Percentiles rank a stretch among this genome's conserved stretches.
Conservation (phyloP, 768 basidiomycete genomes). For the Termitomyces sp. region DNA sequence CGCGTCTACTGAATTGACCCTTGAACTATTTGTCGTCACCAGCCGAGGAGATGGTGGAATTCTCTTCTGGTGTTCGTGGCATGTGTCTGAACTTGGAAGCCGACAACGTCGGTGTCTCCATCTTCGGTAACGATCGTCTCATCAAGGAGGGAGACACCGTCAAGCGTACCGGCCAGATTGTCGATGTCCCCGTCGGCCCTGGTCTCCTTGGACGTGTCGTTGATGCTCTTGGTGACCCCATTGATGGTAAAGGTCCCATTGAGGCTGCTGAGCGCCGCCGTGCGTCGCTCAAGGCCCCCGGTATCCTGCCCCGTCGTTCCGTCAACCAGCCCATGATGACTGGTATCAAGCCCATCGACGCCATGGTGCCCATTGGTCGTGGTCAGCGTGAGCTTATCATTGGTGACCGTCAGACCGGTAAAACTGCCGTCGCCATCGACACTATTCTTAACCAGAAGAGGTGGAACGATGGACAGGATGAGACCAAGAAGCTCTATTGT, state of each 20-base stretch:
- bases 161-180: conserved; percentile 99
- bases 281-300: conserved; percentile 98
- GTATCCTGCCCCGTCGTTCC: conserved; percentile 98
- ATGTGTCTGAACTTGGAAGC: conserved; percentile 99
- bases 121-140: conserved; percentile 96
- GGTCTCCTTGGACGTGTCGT: conserved; percentile 98
- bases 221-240: conserved; percentile 99
- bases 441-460: conserved; percentile 99
- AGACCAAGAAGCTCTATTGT: conserved; percentile 98
- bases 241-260: conserved; percentile 99
- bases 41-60: conserved; percentile 99
- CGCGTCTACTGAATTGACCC: not conserved
- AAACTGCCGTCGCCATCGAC: conserved; percentile 99
- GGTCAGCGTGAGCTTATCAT: conserved; percentile 99
- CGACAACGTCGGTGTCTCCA: conserved; percentile 99
- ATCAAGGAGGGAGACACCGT: conserved; percentile 99
- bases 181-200: conserved; percentile 98
- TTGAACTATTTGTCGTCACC: conserved; percentile 23
- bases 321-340: conserved; percentile 99
- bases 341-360: conserved; percentile 99
- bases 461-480: conserved; percentile 98
- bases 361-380: conserved; percentile 99
- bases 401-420: conserved; percentile 99
- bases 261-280: conserved; percentile 91
- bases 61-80: conserved; percentile 99